Base-by-base conservation (phyloP, 148 eudicot genomes). In the Rhododendron molle region DNA sequence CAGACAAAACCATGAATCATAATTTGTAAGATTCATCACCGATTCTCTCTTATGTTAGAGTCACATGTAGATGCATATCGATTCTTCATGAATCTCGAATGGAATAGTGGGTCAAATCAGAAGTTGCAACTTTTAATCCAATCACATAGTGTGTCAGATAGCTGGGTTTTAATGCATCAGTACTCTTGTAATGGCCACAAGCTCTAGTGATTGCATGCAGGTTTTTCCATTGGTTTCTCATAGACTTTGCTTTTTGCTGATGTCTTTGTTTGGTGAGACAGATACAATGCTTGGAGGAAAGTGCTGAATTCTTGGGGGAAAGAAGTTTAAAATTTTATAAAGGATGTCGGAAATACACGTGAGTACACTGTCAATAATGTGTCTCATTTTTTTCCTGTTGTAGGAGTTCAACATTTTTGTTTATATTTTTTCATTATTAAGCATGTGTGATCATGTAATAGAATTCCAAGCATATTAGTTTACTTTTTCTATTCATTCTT, bases 321-420 rank as follows among this genome's bases (percentile, higher is more conserved):
- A 93, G 98, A 88, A 92, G 98, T 88, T 92, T 93, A 89, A 95
- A 91, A 85, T 97, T 97, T 87, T 93, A 90, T 85, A 97, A 97
- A 92, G 99, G 99, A 91, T 92, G 94, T 79, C 94, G 99, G 38
- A 97, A 94, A 89, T 97, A 97, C 90, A 97, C 99, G 99, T 97
- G 90, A 87, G 98, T 83, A 46, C 40, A 56, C 71, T 81, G 10
- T 84, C 46, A 73, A 49, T 84, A 15, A 8, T 4, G 6, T 86
- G n/a, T 60, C 83, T 38, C 20, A 23, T 32, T 20, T 54, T 69
- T 43, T 30, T 12, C 44, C 54, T 79, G 26, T 38, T 36, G 44
- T 85, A 32, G 23, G 1, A 83, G 73, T 30, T 84, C 7, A 34
- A 84, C 76, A 71, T 40, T 21, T 74, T 40, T 36, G 6, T 49